These are phyloP conservation scores for Erigeron philadelphicus DNA, from an alignment of 140 eudicot genomes.

Conservation along the genomic window DNA sequence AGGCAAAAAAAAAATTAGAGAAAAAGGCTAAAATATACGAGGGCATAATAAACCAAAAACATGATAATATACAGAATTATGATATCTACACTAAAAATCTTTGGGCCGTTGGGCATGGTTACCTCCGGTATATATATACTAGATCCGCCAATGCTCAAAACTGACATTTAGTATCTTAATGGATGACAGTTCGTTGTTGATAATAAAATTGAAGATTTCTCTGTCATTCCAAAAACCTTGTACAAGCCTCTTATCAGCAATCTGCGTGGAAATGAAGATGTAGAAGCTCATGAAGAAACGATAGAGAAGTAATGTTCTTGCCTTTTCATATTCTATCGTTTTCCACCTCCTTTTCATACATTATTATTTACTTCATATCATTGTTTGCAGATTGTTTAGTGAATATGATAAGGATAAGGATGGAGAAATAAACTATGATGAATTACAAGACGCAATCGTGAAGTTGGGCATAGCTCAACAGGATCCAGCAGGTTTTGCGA, in stretches of 20 bases:
- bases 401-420: neutral
- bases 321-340: neutral
- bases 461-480: neutral
- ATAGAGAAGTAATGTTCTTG: slow-evolving; percentile 5
- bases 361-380: neutral
- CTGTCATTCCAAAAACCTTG: slow-evolving; percentile 7
- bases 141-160: too few relatives aligned
- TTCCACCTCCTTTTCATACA: neutral
- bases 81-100: too few relatives aligned
- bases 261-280: slow-evolving; percentile 3
- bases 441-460: neutral
- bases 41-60: too few relatives aligned
- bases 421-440: neutral
- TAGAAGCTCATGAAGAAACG: neutral
- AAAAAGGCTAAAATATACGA: too few relatives aligned
- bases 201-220: neutral
- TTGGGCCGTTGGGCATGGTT: too few relatives aligned
- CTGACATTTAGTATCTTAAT: neutral
- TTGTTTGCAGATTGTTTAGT: slow-evolving; percentile 5
- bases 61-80: too few relatives aligned
- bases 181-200: slow-evolving; percentile 1
- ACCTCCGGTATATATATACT: too few relatives aligned
- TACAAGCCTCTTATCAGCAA: slow-evolving; percentile 12
- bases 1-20: too few relatives aligned
- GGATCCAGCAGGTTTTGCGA: slow-evolving; percentile 9